phyloP scores from a whole-genome alignment of 176 grass and related monocot species.

The Avena atlantica region DNA sequence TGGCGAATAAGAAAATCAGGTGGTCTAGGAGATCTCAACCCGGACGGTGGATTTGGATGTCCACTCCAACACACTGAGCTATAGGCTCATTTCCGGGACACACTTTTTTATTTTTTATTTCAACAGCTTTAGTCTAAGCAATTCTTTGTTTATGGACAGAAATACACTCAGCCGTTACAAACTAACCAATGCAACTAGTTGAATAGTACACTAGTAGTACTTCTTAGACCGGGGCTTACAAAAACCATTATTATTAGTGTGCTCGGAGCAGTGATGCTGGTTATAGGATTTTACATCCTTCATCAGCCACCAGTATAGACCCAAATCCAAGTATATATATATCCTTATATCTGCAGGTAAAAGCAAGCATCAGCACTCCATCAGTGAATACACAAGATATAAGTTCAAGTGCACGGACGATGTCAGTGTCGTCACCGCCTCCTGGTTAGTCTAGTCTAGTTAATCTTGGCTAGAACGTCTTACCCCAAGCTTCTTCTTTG shows the following conservation, averaged over 20 bases:
- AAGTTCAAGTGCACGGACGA: not conserved
- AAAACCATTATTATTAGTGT: not conserved
- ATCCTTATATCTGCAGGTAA: conserved; percentile 30
- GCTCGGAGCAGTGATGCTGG: not conserved
- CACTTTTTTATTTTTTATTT: no score
- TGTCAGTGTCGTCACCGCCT: not conserved
- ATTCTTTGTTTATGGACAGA: no score
- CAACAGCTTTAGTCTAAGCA: no score
- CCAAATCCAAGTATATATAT: not conserved
- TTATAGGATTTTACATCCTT: not conserved
- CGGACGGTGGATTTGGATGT: no score
- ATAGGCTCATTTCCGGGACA: no score
- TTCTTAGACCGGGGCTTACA: no score
- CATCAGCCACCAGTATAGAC: not conserved
- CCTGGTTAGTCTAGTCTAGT: not conserved
- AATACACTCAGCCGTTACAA: no score
- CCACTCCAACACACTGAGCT: no score
- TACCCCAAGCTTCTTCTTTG: conserved; percentile 60
- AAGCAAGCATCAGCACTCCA: not conserved
- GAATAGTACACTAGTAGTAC: no score
- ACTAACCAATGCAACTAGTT: no score
- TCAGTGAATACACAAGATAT: not conserved
- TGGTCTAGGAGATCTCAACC: no score
- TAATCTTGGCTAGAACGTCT: not conserved
- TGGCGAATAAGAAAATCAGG: no score